phyloP scores from a whole-genome alignment of 2,329 filamentous ascomycete genomes.

The Colletotrichum sojae region DNA sequence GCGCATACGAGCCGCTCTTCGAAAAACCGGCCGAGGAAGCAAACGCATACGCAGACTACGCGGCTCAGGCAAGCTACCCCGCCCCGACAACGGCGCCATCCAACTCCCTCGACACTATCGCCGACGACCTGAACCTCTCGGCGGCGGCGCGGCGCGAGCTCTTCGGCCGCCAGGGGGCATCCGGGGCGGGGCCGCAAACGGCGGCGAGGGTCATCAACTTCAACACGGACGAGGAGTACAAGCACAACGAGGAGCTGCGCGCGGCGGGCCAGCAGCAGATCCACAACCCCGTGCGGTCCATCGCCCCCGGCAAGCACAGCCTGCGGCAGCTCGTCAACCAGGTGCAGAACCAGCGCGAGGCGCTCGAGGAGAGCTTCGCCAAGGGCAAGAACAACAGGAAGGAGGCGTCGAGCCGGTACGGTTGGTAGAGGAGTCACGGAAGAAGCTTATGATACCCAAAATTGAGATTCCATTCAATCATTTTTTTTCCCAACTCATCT shows the following conservation, averaged over 20 bases:
- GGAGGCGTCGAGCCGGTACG: conserved; percentile 87
- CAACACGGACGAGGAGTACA: conserved; percentile 90
- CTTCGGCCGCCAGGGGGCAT: conserved; percentile 76
- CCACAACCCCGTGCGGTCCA: conserved; percentile 86
- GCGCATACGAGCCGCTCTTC: conserved; percentile 68
- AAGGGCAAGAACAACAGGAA: conserved; percentile 82
- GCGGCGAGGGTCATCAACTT: conserved; percentile 83
- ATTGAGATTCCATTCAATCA: conserved; percentile 4
- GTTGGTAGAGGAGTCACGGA: conserved; percentile 69
- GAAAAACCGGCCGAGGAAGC: conserved; percentile 47
- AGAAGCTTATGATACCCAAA: conserved; percentile 31
- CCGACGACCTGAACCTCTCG: conserved; percentile 84
- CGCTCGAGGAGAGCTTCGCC: conserved; percentile 93
- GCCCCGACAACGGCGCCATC: conserved; percentile 47
- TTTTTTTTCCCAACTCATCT: background rate
- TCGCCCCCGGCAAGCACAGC: conserved; percentile 91
- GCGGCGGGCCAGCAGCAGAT: conserved; percentile 78
- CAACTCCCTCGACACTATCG: conserved; percentile 79
- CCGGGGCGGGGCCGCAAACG: conserved; percentile 58
- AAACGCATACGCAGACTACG: conserved; percentile 51
- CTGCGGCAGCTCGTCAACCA: conserved; percentile 89
- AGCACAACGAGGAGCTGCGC: conserved; percentile 83
- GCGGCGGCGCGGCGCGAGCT: conserved; percentile 84
- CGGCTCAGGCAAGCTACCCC: conserved; percentile 51
- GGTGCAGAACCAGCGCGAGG: conserved; percentile 85